Percentiles rank a stretch among this genome's conserved stretches.
Conservation (phyloP, 768 basidiomycete genomes). For the Phlebiopsis flavidoalba region DNA sequence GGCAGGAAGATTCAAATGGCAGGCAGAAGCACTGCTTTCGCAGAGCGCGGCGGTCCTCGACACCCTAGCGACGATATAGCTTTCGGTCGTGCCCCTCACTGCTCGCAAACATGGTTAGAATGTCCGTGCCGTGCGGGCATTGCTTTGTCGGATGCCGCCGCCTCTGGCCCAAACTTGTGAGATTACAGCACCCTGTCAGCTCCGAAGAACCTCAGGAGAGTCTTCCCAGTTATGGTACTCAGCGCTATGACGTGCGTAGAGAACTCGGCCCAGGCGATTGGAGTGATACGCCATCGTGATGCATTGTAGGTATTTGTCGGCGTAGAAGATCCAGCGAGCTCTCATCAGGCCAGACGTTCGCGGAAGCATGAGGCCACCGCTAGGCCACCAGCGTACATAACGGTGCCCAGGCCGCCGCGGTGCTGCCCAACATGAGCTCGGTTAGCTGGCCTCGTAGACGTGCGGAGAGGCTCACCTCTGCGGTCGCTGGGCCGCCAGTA, state of each 20-base stretch:
- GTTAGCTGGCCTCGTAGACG: not conserved
- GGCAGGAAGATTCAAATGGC: not conserved
- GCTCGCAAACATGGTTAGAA: not conserved
- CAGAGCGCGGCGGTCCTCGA: not conserved
- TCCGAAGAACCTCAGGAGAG: not conserved
- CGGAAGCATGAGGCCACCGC: constrained; percentile 6
- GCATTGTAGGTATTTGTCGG: constrained; percentile 1
- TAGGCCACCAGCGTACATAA: constrained; percentile 4
- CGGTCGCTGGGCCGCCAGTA: not conserved
- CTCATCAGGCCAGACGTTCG: constrained; percentile 3
- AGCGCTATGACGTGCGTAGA: constrained; percentile 11
- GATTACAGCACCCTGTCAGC: constrained; percentile 8
- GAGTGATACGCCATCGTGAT: not conserved
- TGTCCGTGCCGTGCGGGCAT: constrained; percentile 1
- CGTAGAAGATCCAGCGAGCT: not conserved
- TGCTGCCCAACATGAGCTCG: not conserved
- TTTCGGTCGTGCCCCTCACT: not conserved
- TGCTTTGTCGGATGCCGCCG: not conserved
- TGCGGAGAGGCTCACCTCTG: not conserved
- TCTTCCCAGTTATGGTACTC: constrained; percentile 5
- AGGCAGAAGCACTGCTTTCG: not conserved
- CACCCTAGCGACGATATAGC: not conserved
- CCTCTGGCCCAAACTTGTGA: not conserved
- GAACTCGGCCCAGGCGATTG: constrained; percentile 5
- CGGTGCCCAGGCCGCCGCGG: not conserved